Conservation (phyloP, 176 grass and related monocot species). For the Carex cristatella region DNA sequence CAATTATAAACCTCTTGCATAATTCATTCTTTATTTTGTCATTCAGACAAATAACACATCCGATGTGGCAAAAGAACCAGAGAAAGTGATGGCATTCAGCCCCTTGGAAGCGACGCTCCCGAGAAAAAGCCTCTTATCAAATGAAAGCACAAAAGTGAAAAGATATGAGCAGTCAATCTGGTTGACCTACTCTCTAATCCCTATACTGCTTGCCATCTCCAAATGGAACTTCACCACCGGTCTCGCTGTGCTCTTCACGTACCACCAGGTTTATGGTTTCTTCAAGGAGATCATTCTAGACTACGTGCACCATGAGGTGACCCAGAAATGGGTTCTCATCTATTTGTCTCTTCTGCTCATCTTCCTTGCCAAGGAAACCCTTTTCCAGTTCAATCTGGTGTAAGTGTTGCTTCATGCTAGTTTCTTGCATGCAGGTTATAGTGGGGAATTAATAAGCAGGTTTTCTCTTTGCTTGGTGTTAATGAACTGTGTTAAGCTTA, state of each 20-base stretch:
- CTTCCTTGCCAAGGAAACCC: constrained; percentile 73
- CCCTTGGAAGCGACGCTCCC: constrained; percentile 48
- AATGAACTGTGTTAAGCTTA: not conserved
- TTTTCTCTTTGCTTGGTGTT: constrained; percentile 2
- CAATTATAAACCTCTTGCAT: not conserved
- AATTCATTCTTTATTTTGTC: not conserved
- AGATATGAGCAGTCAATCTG: constrained; percentile 34
- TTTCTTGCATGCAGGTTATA: not conserved
- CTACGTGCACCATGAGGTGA: constrained; percentile 75
- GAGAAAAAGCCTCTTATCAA: constrained; percentile 39
- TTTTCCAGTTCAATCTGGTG: constrained; percentile 52
- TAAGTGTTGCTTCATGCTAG: constrained; percentile 16
- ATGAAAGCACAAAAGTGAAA: constrained; percentile 63
- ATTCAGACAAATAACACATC: constrained; percentile 5
- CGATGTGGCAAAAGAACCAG: not conserved
- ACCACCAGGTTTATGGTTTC: constrained; percentile 82
- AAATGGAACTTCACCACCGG: constrained; percentile 51
- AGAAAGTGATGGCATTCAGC: constrained; percentile 57
- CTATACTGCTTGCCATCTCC: constrained; percentile 45
- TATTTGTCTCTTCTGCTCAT: constrained; percentile 76
- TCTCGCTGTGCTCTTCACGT: constrained; percentile 48
- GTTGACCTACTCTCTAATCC: constrained; percentile 54
- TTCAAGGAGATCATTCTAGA: constrained; percentile 91
- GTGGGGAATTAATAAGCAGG: constrained; percentile 2
- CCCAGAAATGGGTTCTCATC: constrained; percentile 73